Conservation (phyloP, 73 alveolate genomes). For the Paramecium sexaurelia region DNA sequence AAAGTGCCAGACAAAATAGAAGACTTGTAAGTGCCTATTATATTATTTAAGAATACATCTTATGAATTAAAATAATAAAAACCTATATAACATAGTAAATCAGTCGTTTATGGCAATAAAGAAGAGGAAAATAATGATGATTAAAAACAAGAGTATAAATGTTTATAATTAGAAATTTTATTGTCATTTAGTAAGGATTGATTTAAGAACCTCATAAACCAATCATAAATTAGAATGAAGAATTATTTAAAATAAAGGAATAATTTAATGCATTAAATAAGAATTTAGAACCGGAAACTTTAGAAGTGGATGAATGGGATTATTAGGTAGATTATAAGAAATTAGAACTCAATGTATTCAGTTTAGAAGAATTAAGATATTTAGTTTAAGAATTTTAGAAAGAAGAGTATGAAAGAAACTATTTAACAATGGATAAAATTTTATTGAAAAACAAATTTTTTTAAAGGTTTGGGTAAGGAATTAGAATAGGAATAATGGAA, state of each 20-base stretch:
- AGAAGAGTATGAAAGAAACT: slow-evolving; percentile 14
- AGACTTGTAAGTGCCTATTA: background rate
- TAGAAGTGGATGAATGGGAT: background rate
- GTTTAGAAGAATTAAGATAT: slow-evolving; percentile 16
- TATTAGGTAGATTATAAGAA: background rate
- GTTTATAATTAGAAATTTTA: background rate
- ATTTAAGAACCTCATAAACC: background rate
- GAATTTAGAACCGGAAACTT: background rate
- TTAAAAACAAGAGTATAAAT: background rate
- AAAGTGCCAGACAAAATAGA: background rate
- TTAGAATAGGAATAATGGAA: slow-evolving; percentile 33
- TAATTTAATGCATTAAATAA: background rate
- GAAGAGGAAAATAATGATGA: background rate
- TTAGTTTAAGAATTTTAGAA: background rate
- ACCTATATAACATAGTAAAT: background rate
- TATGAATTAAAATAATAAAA: background rate
- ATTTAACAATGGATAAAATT: slow-evolving; percentile 16
- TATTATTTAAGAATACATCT: background rate
- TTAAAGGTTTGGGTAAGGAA: slow-evolving; percentile 13
- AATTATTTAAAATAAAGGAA: background rate
- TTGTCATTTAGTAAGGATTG: background rate
- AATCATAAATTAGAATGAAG: background rate
- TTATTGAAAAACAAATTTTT: slow-evolving; percentile 4
- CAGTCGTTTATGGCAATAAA: background rate
- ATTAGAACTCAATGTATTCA: background rate